phyloP scores from a whole-genome alignment of 306 rosid species.

The Lathyrus aphaca region DNA sequence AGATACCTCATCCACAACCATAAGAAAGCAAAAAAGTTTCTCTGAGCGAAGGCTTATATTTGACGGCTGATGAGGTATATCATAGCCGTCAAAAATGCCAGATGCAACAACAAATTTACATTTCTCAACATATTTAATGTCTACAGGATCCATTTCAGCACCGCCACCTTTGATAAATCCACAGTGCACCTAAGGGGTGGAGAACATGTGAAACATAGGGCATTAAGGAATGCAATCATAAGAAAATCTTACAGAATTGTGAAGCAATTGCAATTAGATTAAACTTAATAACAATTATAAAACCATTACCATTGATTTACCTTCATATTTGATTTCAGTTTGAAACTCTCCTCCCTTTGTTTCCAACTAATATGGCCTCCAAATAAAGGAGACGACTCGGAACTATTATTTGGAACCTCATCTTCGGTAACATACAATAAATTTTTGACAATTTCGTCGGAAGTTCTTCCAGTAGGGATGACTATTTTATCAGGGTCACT shows the following conservation, averaged over 20 bases:
- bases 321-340: constrained; percentile 80
- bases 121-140: constrained; percentile 72
- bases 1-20: constrained; percentile 91
- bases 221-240: constrained; percentile 10
- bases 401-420: constrained; percentile 44
- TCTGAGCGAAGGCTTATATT: constrained; percentile 72
- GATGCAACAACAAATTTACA: constrained; percentile 96
- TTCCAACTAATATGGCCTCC: constrained; percentile 91
- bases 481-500: constrained; percentile 67
- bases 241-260: constrained; percentile 6
- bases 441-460: constrained; percentile 60
- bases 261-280: constrained; percentile 23
- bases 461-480: constrained; percentile 74
- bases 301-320: constrained; percentile 42
- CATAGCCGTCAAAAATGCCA: constrained; percentile 95
- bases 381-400: constrained; percentile 68
- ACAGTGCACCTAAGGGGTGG: constrained; percentile 73
- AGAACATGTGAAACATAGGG: constrained; percentile 33
- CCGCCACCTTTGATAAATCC: constrained; percentile 90
- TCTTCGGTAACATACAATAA: constrained; percentile 60
- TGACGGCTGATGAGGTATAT: constrained; percentile 89
- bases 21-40: constrained; percentile 90
- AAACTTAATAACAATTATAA: constrained; percentile 1
- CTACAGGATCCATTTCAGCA: constrained; percentile 77
- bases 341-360: constrained; percentile 79